A percentile compares a stretch with the other conserved stretches of the same genome.
Evolutionary conservation across 1,284 basidiomycete genomes (phyloP).

Genomic region (Ustilago tritici): DNA sequence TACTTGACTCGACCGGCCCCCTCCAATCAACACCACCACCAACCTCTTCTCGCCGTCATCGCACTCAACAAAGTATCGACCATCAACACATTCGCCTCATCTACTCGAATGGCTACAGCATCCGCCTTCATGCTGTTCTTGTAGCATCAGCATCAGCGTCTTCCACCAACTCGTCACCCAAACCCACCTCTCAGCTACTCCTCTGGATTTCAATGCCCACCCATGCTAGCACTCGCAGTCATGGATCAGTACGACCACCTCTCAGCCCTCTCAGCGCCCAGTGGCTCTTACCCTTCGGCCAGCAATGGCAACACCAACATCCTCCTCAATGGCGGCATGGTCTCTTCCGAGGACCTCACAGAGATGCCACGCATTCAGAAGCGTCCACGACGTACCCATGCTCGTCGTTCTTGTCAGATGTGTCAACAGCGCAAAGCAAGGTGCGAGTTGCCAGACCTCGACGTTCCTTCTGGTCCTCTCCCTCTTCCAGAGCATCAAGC

Average conservation of each 20-base stretch:
- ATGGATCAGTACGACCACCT: constrained; percentile 8
- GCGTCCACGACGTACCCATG: constrained; percentile 41
- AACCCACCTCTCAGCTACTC: background rate
- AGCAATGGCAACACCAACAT: background rate
- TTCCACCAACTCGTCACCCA: background rate
- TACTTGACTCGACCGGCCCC: background rate
- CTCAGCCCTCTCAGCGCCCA: background rate
- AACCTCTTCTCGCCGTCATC: background rate
- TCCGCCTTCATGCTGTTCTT: background rate
- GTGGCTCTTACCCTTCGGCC: background rate
- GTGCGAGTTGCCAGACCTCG: constrained; percentile 45
- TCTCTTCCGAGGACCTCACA: constrained; percentile 7
- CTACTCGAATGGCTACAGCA: background rate
- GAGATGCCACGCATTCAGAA: constrained; percentile 35
- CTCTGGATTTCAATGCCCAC: background rate
- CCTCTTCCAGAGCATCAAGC: constrained; percentile 40
- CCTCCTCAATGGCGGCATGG: background rate
- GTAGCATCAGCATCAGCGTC: background rate
- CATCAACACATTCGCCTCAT: background rate
- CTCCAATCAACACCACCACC: background rate
- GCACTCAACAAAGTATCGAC: background rate
- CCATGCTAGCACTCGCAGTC: background rate
- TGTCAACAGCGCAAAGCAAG: constrained; percentile 51
- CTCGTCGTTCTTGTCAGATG: constrained; percentile 48
- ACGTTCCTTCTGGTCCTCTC: constrained; percentile 32